Base-by-base conservation (phyloP, 805 yeast genomes). In the Wickerhamiella cacticola region DNA sequence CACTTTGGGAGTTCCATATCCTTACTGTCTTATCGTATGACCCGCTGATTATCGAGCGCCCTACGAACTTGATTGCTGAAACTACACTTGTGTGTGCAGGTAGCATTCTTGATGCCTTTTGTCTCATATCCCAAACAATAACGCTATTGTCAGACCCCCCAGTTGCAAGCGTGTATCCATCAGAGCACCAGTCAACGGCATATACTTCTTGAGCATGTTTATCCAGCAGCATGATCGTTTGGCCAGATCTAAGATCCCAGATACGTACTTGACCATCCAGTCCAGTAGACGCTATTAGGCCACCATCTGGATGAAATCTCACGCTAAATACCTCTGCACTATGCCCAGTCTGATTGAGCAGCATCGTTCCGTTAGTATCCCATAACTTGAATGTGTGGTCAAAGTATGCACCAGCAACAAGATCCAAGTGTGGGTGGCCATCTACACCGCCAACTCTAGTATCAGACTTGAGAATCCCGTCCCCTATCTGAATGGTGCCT, bases 381-480 rank as follows among this genome's bases (percentile, higher is more conserved):
- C 95, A 88, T 2, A 85, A 61, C 51, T 85, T 73, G 96, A 96
- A 89, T 0, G 95, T 84, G 53, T 70, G 71, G 63, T 89, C 96
- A 57, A 73, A 80, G 0, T 96, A 87, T 0, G 94, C 81, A 9
- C 84, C 72, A 0, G 79, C 82, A 1, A 82, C 52, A 54, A 61
- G 75, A 2, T 62, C 53, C 1, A 78, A 78, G 3, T 66, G 55
- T 1, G 94, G 94, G 62, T 87, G 94, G 52, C 77, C 74, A 29
- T 73, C 72, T 0, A 79, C 63, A 15, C 73, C 68, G 1, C 81
- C 71, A 0, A 87, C 79, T 49, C 95, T 70, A 9, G 59, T 66
- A 9, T 46, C 45, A 7, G 51, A 15, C 15, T 85, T 52, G 51
- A 71, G 72, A 4, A 84, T 55, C 96, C 52, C 79, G 76, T 96